Evolutionary conservation across 495 filamentous ascomycete species (phyloP).

Genomic region (Achaetomiella virescens): DNA sequence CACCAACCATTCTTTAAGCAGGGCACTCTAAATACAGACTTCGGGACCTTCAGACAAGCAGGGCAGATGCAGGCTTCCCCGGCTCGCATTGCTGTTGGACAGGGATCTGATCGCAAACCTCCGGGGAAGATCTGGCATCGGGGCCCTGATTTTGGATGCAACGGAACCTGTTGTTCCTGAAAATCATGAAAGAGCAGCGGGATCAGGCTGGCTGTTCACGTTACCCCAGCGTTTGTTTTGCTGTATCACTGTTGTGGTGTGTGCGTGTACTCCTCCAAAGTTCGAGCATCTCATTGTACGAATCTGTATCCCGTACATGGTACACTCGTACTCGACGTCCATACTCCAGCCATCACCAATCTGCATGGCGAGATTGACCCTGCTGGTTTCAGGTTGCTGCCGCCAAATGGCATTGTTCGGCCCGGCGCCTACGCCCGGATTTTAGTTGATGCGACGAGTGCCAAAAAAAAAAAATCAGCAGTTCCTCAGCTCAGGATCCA

Average conservation of each 20-base stretch:
- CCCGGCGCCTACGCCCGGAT: not conserved
- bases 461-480: not conserved
- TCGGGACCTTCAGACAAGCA: too few relatives aligned
- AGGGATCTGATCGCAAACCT: not conserved
- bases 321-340: not conserved
- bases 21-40: too few relatives aligned
- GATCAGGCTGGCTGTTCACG: not conserved
- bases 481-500: not conserved
- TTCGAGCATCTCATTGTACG: not conserved
- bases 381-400: conserved; percentile 10
- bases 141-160: not conserved
- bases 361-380: not conserved
- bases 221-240: too few relatives aligned
- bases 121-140: not conserved
- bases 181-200: not conserved
- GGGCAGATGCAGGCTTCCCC: not conserved
- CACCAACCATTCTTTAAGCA: too few relatives aligned
- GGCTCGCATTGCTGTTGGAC: not conserved
- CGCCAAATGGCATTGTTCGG: not conserved
- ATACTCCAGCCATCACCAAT: not conserved
- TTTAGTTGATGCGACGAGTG: not conserved
- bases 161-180: not conserved
- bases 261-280: too few relatives aligned
- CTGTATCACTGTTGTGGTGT: too few relatives aligned
- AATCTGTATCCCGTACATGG: too few relatives aligned